Percentiles rank a stretch among this genome's conserved stretches.
Evolutionary conservation across 179 eudicot genomes (phyloP).

Genomic region (Beta macrorhiza): DNA sequence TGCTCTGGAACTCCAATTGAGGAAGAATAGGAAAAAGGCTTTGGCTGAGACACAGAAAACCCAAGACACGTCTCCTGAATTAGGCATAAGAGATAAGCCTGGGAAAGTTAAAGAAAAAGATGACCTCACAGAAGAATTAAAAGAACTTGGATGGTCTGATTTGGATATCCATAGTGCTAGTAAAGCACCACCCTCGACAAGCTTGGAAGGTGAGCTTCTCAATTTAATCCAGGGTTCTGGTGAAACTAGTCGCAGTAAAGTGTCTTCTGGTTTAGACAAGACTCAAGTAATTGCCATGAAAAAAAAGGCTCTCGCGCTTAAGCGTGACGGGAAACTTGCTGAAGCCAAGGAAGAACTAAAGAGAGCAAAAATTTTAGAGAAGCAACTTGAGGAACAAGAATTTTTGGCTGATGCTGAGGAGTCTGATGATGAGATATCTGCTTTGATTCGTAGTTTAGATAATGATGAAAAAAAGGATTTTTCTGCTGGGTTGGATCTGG

Average conservation of each 20-base stretch:
- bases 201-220: conserved; percentile 81
- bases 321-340: conserved; percentile 79
- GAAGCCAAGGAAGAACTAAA: conserved; percentile 95
- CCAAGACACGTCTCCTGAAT: conserved; percentile 35
- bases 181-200: conserved; percentile 53
- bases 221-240: conserved; percentile 57
- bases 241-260: conserved; percentile 37
- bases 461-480: conserved; percentile 45
- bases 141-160: conserved; percentile 91
- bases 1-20: conserved; percentile 63
- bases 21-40: conserved; percentile 70
- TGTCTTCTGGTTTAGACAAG: conserved; percentile 49
- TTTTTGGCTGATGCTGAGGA: conserved; percentile 79
- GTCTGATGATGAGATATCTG: conserved; percentile 87
- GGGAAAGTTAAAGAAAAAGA: conserved; percentile 60
- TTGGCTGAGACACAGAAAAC: conserved; percentile 41
- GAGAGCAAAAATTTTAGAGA: conserved; percentile 87
- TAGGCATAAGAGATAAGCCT: conserved; percentile 31
- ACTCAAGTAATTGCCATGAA: conserved; percentile 68
- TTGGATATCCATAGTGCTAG: conserved; percentile 65
- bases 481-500: conserved; percentile 36
- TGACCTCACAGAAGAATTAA: conserved; percentile 73
- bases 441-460: conserved; percentile 70
- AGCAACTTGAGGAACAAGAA: conserved; percentile 89
- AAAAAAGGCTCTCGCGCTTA: conserved; percentile 76